Conservation (phyloP, 2,329 filamentous ascomycete genomes). For the Penicillium sp. region DNA sequence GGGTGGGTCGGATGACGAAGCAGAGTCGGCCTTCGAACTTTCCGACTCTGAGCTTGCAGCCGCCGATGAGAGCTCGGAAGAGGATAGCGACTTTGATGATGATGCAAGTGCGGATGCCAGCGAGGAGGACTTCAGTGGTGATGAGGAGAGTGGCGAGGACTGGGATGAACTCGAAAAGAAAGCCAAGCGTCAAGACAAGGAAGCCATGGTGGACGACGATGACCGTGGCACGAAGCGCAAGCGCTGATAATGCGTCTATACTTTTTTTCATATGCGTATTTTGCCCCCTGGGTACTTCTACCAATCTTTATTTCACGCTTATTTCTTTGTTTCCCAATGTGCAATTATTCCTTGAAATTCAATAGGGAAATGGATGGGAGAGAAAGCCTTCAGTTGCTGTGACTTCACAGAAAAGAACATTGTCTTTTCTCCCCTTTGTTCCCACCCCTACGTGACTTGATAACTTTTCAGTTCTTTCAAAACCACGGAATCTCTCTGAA, state of each 20-base stretch:
- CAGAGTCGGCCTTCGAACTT: slow-evolving; percentile 91
- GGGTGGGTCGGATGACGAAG: slow-evolving; percentile 71
- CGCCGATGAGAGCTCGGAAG: slow-evolving; percentile 76
- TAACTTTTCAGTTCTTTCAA: too few relatives aligned
- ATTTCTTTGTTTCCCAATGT: neutral
- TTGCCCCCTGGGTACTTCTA: neutral
- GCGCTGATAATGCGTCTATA: slow-evolving; percentile 46
- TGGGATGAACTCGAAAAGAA: slow-evolving; percentile 96
- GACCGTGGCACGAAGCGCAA: slow-evolving; percentile 73
- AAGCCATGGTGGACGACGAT: slow-evolving; percentile 54
- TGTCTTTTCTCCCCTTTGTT: too few relatives aligned
- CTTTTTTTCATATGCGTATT: neutral
- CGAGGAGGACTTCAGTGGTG: slow-evolving; percentile 56
- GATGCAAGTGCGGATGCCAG: slow-evolving; percentile 77
- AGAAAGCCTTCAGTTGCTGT: neutral
- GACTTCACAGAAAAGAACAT: too few relatives aligned
- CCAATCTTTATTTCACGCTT: neutral
- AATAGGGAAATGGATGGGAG: neutral
- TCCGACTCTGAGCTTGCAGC: slow-evolving; percentile 74
- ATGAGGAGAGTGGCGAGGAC: slow-evolving; percentile 79
- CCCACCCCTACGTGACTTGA: too few relatives aligned
- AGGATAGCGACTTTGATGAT: slow-evolving; percentile 90
- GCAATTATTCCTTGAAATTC: neutral
- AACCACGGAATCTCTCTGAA: too few relatives aligned
- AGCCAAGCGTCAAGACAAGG: slow-evolving; percentile 64